Conservation (phyloP, 805 yeast species). For the Saturnispora sekii region DNA sequence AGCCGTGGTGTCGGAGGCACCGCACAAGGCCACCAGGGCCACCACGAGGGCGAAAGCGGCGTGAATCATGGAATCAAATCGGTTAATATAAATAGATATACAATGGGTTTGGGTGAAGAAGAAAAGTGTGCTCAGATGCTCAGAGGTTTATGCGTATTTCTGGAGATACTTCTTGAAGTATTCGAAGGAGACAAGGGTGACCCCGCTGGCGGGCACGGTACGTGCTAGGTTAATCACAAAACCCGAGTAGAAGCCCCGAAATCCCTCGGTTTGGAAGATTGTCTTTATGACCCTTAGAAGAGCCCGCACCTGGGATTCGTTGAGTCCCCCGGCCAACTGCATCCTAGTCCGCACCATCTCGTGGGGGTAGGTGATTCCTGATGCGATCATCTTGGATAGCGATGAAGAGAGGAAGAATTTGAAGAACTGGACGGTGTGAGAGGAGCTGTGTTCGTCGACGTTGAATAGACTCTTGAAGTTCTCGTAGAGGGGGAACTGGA, state of each 20-base stretch:
- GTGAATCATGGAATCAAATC: background rate
- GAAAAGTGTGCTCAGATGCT: background rate
- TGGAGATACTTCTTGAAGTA: slow-evolving; percentile 51
- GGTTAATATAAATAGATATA: background rate
- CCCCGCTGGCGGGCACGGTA: slow-evolving; percentile 92
- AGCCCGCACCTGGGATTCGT: slow-evolving; percentile 19
- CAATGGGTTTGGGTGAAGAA: background rate
- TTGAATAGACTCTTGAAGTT: slow-evolving; percentile 50
- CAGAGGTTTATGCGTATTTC: slow-evolving; percentile 8
- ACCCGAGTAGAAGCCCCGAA: slow-evolving; percentile 82
- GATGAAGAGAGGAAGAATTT: slow-evolving; percentile 61
- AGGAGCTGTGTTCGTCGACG: slow-evolving; percentile 9
- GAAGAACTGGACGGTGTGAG: slow-evolving; percentile 19
- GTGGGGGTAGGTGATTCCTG: slow-evolving; percentile 87
- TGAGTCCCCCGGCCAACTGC: slow-evolving; percentile 41
- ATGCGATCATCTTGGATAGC: slow-evolving; percentile 79
- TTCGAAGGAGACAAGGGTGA: slow-evolving; percentile 90
- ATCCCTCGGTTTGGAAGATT: slow-evolving; percentile 58
- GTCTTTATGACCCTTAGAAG: slow-evolving; percentile 26
- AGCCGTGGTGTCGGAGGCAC: background rate
- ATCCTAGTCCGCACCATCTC: slow-evolving; percentile 87
- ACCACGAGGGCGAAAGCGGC: background rate
- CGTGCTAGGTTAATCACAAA: slow-evolving; percentile 76
- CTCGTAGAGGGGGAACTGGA: slow-evolving; percentile 93
- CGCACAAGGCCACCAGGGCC: background rate